These are phyloP conservation scores for Lycium barbarum DNA, from an alignment of 257 asterid genomes.

Conservation along the genomic window DNA sequence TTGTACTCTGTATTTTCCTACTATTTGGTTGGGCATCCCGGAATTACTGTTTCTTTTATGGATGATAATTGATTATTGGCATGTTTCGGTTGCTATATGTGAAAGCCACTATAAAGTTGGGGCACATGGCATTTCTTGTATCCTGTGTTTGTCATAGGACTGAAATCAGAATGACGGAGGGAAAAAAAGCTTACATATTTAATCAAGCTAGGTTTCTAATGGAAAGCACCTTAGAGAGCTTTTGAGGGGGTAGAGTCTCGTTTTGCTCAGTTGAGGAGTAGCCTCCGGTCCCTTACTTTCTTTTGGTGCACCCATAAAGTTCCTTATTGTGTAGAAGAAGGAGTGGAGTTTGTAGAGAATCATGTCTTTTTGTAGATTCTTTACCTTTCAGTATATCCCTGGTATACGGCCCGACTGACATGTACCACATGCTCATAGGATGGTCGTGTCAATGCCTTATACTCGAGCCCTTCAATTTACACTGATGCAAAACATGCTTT, in stretches of 20 bases:
- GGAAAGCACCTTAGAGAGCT: too few species aligned
- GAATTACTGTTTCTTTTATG: constrained; percentile 13
- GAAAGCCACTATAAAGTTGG: constrained; percentile 19
- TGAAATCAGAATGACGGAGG: neutral
- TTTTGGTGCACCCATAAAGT: too few species aligned
- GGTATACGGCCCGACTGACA: neutral
- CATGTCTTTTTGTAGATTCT: too few species aligned
- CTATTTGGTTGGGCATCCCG: neutral
- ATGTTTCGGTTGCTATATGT: too few species aligned
- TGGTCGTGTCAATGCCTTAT: constrained; percentile 98
- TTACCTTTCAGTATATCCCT: neutral
- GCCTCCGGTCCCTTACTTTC: too few species aligned
- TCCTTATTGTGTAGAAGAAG: too few species aligned
- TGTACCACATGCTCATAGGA: constrained; percentile 59
- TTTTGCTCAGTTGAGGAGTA: too few species aligned
- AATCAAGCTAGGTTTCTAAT: too few species aligned
- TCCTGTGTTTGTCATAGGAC: neutral
- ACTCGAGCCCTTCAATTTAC: constrained; percentile 91
- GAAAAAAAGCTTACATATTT: too few species aligned
- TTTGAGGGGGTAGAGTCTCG: too few species aligned
- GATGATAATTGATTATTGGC: neutral
- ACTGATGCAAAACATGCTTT: constrained; percentile 89
- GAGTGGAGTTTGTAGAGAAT: too few species aligned
- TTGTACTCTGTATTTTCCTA: neutral
- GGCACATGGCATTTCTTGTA: constrained; percentile 3